Conservation (phyloP, 495 filamentous ascomycete species). For the Clavariopsis aquatica region DNA sequence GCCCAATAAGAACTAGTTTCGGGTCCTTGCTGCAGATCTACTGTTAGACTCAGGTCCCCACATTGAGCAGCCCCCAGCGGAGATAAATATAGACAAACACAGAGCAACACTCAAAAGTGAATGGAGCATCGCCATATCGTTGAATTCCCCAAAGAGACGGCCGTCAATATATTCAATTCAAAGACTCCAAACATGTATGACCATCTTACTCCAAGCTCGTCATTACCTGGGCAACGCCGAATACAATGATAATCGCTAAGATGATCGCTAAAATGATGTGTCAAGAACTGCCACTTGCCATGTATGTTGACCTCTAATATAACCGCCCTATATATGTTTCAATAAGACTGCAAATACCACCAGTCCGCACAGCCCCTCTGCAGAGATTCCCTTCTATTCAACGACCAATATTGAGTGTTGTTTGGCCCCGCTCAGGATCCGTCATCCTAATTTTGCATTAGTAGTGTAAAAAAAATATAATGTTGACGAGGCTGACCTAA, state of each 20-base stretch:
- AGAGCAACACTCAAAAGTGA: neutral
- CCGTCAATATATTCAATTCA: neutral
- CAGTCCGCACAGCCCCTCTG: neutral
- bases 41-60: neutral
- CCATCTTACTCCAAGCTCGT: too few relatives aligned
- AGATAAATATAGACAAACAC: neutral
- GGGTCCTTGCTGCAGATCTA: neutral
- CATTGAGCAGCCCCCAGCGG: neutral
- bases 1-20: neutral
- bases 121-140: too few relatives aligned
- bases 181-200: neutral
- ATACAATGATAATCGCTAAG: too few relatives aligned
- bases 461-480: neutral
- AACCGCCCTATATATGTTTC: neutral
- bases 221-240: too few relatives aligned
- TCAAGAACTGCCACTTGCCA: neutral
- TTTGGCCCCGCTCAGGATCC: conserved; percentile 50
- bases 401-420: conserved; percentile 38
- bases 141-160: neutral
- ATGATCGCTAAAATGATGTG: neutral
- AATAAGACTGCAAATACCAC: neutral
- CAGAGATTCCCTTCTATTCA: neutral
- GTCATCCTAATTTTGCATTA: conserved; percentile 40
- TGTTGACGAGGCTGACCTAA: conserved; percentile 57
- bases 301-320: neutral